These are phyloP conservation scores for Picea glauca DNA, from an alignment of 75 land plant genomes.

Conservation along the genomic window DNA sequence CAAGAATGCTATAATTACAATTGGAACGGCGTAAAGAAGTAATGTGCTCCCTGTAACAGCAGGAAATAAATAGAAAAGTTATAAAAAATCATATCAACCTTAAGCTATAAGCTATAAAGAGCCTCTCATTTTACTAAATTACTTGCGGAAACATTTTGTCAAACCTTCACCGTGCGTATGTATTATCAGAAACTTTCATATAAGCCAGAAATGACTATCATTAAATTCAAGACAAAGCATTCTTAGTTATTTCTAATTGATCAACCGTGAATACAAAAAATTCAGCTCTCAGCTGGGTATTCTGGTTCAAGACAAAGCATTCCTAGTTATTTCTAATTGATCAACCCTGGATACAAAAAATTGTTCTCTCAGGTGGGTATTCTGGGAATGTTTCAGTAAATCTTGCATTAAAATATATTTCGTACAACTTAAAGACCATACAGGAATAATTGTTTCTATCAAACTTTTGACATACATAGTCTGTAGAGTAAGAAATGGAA, in stretches of 20 bases:
- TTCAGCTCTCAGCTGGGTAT: neutral
- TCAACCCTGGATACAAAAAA: neutral
- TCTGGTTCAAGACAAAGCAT: neutral
- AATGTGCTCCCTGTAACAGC: conserved; percentile 37
- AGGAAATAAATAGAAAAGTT: neutral
- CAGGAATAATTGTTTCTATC: too few species aligned
- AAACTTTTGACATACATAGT: too few species aligned
- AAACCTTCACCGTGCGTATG: neutral
- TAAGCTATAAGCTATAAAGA: neutral
- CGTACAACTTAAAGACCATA: too few species aligned
- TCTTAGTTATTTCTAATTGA: neutral
- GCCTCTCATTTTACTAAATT: too few species aligned
- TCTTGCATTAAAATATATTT: neutral
- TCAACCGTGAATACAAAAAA: neutral
- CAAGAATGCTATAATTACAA: conserved; percentile 38
- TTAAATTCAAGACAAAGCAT: neutral
- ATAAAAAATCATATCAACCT: neutral
- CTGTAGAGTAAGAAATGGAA: too few species aligned
- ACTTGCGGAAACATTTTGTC: neutral
- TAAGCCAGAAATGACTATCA: too few species aligned
- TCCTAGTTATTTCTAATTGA: neutral
- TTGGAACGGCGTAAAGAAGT: conserved; percentile 43
- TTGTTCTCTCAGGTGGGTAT: neutral
- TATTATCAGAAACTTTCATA: neutral
- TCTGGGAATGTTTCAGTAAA: neutral